Base-by-base conservation (phyloP, 1,139 yeast species). In the Diutina siamensis region DNA sequence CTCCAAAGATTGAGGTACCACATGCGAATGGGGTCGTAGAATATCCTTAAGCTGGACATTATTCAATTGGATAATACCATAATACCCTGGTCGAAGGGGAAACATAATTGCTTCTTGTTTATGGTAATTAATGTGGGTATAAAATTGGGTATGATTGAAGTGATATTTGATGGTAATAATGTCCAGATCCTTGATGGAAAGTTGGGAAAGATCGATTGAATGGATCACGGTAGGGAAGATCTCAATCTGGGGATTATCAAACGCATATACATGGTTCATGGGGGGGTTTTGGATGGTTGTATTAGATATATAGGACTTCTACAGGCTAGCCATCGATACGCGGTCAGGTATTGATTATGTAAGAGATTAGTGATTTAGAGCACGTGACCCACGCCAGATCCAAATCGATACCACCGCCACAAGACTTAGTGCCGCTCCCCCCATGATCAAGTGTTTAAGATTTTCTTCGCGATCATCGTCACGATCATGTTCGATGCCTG, bases 401-500 rank as follows among this genome's bases (percentile, higher is more conserved):
- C 85, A 78, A 1, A 79, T 62, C 1, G 82, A 69, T 0, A 76
- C 76, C 1, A 79, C 55, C 0, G 78, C 67, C 73, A 80, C 68
- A 34, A 83, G 75, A 0, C 84, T 77, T 13, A 83, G 64, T 0
- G 87, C 83, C 0, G 87, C 76, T 2, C 85, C 82, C 1, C 82
- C 80, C 55, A 82, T 67, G 12, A 80, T 48, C n/a, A 64, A 46
- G 44, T 73, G 61, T 67, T 73, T 52, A 64, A 76, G 59, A 63
- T 79, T 59, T 53, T 70, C 68, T 57, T 62, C 57, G 52, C 68
- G 57, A 1, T 68, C 67, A 2, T 68, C 62, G 32, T 79, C 78
- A 0, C 78, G 78, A 45, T 83, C 92, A 2, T 79, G 80, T 44
- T 83, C 89, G 27, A 85, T 65, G 0, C 86, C 84, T 0, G 97